phyloP scores from a whole-genome alignment of 2,329 filamentous ascomycete genomes.

The Coniella lustricola region DNA sequence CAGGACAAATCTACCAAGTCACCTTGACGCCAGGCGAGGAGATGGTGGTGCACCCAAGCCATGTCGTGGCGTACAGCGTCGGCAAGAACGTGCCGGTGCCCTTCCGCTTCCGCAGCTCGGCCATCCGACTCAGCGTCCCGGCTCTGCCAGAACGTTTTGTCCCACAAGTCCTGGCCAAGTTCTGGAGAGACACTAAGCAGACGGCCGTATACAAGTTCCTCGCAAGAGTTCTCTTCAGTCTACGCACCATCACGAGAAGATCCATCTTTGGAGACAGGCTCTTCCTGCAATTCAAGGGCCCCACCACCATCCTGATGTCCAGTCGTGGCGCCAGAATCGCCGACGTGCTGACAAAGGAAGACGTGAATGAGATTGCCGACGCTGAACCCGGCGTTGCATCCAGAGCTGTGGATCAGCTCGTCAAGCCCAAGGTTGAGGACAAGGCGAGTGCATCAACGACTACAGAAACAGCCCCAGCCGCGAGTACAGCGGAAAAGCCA shows the following conservation, averaged over 20 bases:
- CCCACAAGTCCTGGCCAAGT: slow-evolving; percentile 54
- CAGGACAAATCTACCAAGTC: slow-evolving; percentile 84
- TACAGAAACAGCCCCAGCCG: slow-evolving; percentile 21
- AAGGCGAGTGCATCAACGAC: not conserved
- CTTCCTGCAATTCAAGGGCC: slow-evolving; percentile 85
- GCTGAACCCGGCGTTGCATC: slow-evolving; percentile 65
- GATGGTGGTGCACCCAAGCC: slow-evolving; percentile 84
- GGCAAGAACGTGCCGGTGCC: slow-evolving; percentile 67
- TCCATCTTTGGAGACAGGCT: slow-evolving; percentile 91
- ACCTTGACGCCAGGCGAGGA: slow-evolving; percentile 76
- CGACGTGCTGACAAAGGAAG: slow-evolving; percentile 68
- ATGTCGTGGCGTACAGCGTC: slow-evolving; percentile 85
- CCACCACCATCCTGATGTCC: slow-evolving; percentile 78
- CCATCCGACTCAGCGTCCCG: slow-evolving; percentile 72
- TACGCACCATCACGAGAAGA: slow-evolving; percentile 70
- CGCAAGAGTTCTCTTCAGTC: slow-evolving; percentile 54
- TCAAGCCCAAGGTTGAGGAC: slow-evolving; percentile 28
- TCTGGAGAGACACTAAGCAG: slow-evolving; percentile 64
- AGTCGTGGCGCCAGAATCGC: slow-evolving; percentile 73
- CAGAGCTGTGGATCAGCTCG: slow-evolving; percentile 45
- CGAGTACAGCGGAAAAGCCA: slow-evolving; percentile 28
- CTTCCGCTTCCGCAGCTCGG: slow-evolving; percentile 77
- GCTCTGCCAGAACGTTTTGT: slow-evolving; percentile 54
- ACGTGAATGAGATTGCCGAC: slow-evolving; percentile 88
- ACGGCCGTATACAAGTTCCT: slow-evolving; percentile 67